These are phyloP conservation scores for Paradendryphiella salina DNA, from an alignment of 2,329 filamentous ascomycete genomes.

Conservation along the genomic window DNA sequence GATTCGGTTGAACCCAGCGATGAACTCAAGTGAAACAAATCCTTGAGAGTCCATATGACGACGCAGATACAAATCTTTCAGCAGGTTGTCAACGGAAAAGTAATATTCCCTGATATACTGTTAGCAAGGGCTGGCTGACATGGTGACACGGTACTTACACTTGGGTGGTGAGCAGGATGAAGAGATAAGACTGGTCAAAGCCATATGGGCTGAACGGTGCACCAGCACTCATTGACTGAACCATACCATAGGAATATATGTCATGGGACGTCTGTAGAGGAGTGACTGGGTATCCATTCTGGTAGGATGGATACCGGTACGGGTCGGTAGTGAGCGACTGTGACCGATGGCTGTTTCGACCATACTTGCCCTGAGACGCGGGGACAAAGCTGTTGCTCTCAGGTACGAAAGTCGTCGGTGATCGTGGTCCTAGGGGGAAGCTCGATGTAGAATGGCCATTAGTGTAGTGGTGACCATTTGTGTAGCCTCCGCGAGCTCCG, in stretches of 20 bases:
- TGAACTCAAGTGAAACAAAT: conserved; percentile 78
- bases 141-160: conserved; percentile 49
- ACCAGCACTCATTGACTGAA: conserved; percentile 59
- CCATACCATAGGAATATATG: conserved; percentile 61
- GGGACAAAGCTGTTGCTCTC: conserved; percentile 43
- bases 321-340: conserved; percentile 63
- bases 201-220: conserved; percentile 60
- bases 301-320: conserved; percentile 50
- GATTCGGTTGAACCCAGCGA: conserved; percentile 86
- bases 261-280: conserved; percentile 54
- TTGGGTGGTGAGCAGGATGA: conserved; percentile 64
- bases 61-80: conserved; percentile 88
- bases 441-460: conserved; percentile 47
- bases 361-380: conserved; percentile 47
- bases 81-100: conserved; percentile 92
- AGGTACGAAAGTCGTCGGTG: conserved; percentile 43
- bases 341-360: conserved; percentile 58
- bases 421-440: conserved; percentile 43
- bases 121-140: conserved; percentile 30
- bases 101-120: conserved; percentile 77
- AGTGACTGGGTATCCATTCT: conserved; percentile 45
- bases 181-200: conserved; percentile 61
- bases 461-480: conserved; percentile 45
- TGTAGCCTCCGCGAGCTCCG: conserved; percentile 49
- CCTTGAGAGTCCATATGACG: conserved; percentile 94